Conservation (phyloP, 2,329 filamentous ascomycete genomes). For the Exophiala aquamarina region DNA sequence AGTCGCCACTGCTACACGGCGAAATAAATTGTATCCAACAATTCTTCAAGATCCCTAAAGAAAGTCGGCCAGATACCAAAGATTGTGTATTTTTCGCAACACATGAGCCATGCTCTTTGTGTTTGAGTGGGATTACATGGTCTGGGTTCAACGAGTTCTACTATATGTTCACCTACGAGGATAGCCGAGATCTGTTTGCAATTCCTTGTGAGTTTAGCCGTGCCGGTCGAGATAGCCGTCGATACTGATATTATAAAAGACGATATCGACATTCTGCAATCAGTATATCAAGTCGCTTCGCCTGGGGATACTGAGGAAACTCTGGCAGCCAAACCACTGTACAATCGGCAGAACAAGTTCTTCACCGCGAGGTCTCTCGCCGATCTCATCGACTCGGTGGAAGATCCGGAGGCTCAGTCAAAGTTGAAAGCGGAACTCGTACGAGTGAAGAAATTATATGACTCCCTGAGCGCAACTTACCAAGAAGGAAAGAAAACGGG, state of each 20-base stretch:
- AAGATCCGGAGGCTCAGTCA: slow-evolving; percentile 35
- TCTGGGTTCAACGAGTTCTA: slow-evolving; percentile 58
- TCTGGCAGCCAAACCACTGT: slow-evolving; percentile 45
- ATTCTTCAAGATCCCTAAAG: slow-evolving; percentile 50
- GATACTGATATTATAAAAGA: slow-evolving; percentile 8
- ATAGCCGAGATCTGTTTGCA: slow-evolving; percentile 55
- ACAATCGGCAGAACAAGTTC: slow-evolving; percentile 59
- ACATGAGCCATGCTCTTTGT: slow-evolving; percentile 60
- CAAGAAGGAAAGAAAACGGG: slow-evolving; percentile 46
- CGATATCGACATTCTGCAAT: slow-evolving; percentile 58
- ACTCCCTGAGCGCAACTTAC: slow-evolving; percentile 48
- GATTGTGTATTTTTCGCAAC: slow-evolving; percentile 61
- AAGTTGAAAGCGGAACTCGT: slow-evolving; percentile 44
- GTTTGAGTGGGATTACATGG: slow-evolving; percentile 59
- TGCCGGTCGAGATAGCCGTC: not conserved
- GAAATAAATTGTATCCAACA: slow-evolving; percentile 62
- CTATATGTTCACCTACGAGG: slow-evolving; percentile 61
- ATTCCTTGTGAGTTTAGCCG: slow-evolving; percentile 46
- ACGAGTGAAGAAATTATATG: slow-evolving; percentile 52
- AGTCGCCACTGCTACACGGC: slow-evolving; percentile 57
- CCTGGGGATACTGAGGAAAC: slow-evolving; percentile 34
- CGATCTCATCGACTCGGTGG: slow-evolving; percentile 32
- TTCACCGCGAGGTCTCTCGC: slow-evolving; percentile 37
- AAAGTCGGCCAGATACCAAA: slow-evolving; percentile 39
- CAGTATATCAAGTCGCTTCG: slow-evolving; percentile 54